Evolutionary conservation across 495 filamentous ascomycete species (phyloP).

Genomic region (Physcia stellaris): DNA sequence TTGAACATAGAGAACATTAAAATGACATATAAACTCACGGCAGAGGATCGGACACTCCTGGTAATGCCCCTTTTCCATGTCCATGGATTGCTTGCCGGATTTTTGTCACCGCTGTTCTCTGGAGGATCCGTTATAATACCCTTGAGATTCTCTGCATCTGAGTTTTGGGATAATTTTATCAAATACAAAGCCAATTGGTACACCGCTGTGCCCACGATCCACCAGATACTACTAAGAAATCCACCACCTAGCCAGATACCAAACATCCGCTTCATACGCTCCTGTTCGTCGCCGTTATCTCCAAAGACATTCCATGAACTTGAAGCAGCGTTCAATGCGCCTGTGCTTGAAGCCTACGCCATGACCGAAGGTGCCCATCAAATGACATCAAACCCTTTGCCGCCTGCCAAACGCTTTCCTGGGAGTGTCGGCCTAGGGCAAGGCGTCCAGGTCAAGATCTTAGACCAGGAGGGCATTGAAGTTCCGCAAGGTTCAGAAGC

Average conservation of each 20-base stretch:
- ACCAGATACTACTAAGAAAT: slow-evolving; percentile 69
- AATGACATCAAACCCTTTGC: slow-evolving; percentile 78
- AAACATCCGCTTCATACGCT: slow-evolving; percentile 71
- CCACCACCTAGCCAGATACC: slow-evolving; percentile 51
- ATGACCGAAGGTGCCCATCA: slow-evolving; percentile 89
- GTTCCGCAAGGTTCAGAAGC: slow-evolving; percentile 50
- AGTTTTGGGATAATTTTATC: slow-evolving; percentile 69
- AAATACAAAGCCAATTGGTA: slow-evolving; percentile 71
- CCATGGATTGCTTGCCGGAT: slow-evolving; percentile 66
- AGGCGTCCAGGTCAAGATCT: slow-evolving; percentile 66
- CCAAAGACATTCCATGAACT: slow-evolving; percentile 65
- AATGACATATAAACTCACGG: slow-evolving; percentile 53
- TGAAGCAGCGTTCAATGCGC: slow-evolving; percentile 56
- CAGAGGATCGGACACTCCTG: slow-evolving; percentile 62
- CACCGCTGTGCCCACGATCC: slow-evolving; percentile 77
- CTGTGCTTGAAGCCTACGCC: slow-evolving; percentile 78
- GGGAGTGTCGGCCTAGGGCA: slow-evolving; percentile 70
- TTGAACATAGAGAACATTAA: slow-evolving; percentile 48
- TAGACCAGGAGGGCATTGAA: slow-evolving; percentile 48
- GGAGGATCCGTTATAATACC: slow-evolving; percentile 66
- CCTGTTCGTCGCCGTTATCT: slow-evolving; percentile 68
- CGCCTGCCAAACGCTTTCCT: slow-evolving; percentile 55
- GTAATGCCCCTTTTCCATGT: slow-evolving; percentile 90
- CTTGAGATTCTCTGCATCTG: slow-evolving; percentile 59
- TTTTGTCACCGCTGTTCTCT: slow-evolving; percentile 58